Evolutionary conservation across 2,329 filamentous ascomycete genomes (phyloP).

Genomic region (Penicillium occitanis): DNA sequence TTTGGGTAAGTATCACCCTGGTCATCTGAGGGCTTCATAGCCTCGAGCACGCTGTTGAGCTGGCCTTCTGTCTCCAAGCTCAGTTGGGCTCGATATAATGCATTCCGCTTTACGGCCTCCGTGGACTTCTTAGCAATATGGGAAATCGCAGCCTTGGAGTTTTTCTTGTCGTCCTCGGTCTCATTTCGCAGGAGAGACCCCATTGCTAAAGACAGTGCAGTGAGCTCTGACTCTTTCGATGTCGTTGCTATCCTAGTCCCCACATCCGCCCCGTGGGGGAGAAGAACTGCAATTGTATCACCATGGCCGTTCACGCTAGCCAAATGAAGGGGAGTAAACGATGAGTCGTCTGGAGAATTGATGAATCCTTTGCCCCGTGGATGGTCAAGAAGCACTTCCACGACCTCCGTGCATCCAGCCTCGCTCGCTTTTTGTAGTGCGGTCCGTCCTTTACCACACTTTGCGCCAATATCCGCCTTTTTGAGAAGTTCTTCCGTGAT

Average conservation of each 20-base stretch:
- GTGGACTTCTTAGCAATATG: not conserved
- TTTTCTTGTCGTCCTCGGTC: not conserved
- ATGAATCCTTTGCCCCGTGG: not conserved
- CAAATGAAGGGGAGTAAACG: not conserved
- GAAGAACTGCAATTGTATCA: not conserved
- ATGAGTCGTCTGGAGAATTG: not conserved
- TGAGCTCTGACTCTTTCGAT: not conserved
- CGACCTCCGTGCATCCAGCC: not conserved
- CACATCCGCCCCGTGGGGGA: not conserved
- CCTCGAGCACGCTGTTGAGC: not conserved
- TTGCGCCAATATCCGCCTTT: not conserved
- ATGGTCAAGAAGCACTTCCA: not conserved
- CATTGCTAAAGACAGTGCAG: not conserved
- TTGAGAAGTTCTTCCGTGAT: not conserved
- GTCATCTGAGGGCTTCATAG: not conserved
- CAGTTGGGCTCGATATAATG: not conserved
- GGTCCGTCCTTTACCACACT: not conserved
- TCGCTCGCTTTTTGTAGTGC: not conserved
- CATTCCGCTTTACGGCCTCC: not conserved
- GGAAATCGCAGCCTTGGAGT: not conserved
- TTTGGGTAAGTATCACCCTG: not conserved
- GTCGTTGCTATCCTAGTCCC: not conserved
- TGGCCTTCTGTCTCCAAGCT: not conserved
- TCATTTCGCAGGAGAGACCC: not conserved
- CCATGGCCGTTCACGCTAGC: not conserved